Evolutionary conservation across 768 basidiomycete genomes (phyloP), one percentile per base, ranked within the genome.

Genomic region (Lactarius tabidus): DNA sequence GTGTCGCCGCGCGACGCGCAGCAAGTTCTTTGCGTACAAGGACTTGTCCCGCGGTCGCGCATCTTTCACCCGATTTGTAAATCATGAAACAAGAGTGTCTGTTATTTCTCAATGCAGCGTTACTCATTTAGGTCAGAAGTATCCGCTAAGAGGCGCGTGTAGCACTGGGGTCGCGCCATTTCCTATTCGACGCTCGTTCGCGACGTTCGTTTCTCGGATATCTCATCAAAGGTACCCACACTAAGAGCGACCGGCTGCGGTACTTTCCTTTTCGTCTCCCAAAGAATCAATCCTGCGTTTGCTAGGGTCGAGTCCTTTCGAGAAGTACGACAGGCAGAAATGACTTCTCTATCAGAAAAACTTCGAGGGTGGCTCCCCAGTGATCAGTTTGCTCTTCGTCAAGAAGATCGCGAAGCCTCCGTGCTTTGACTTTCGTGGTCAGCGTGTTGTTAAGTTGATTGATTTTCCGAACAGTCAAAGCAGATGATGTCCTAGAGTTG

Each of bases 1-100:
- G 79, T 85, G 89, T 91, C 90, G 90, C 87, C 82, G 88, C 80
- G 84, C 85, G 88, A 90, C 90, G 82, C 90, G 90, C 90, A 91
- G 78, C 88, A 81, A 84, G 86, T 78, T 79, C 78, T 72, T 33
- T 72, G 70, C 75, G 67, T 66, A 60, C 67, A 75, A 74, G 72
- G 78, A 77, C 83, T 84, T 89, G 89, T 80, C 85, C 90, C 90
- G 90, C 81, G 90, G 90, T 91, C 88, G 73, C 70, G 66, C 71
- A 59, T 63, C 59, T 66, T 59, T 62, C 67, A 61, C 69, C 68
- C 45, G 43, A 38, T 57, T n/a, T 57, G 58, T 65, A 53, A 41
- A 17, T 45, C 28, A 53, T 31, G 28, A 52, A 33, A 39, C 41
- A 28, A 43, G 43, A 39, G 20, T 45, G 31, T 59, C 31, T 3